A percentile compares a stretch with the other conserved stretches of the same genome.
Conservation (phyloP, 192 early-diverging fungal species). For the Paraglomus occultum region DNA sequence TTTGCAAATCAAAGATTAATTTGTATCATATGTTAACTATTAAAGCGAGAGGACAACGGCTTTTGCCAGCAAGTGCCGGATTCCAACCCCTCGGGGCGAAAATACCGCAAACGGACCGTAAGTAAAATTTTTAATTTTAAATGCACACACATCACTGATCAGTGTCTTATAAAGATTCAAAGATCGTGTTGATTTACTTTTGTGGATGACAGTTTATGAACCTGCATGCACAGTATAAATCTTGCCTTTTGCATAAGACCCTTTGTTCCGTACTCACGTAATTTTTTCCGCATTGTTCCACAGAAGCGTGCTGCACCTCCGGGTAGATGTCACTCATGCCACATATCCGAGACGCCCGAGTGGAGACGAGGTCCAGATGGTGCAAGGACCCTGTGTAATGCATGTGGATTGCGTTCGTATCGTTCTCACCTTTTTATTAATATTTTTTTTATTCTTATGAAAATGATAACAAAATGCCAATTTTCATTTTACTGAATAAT, state of each 20-base stretch:
- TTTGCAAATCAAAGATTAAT: no score
- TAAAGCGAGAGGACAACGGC: no score
- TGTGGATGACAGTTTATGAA: background rate
- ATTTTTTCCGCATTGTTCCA: background rate
- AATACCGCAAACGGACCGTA: slow-evolving; percentile 18
- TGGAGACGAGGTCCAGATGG: slow-evolving; percentile 94
- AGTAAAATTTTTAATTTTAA: background rate
- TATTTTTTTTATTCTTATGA: background rate
- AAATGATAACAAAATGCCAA: background rate
- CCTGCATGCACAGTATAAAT: no score
- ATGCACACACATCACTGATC: background rate
- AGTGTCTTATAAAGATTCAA: background rate
- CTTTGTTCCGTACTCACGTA: no score
- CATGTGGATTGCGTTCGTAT: slow-evolving; percentile 84
- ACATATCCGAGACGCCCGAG: slow-evolving; percentile 86
- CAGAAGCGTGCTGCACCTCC: slow-evolving; percentile 59
- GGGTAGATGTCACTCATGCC: slow-evolving; percentile 73
- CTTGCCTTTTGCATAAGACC: no score
- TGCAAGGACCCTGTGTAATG: slow-evolving; percentile 91
- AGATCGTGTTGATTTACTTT: background rate
- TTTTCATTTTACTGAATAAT: background rate
- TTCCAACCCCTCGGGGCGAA: background rate
- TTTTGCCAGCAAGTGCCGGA: no score
- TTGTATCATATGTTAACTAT: no score
- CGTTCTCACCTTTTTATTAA: background rate